phyloP scores from a whole-genome alignment of 192 early-diverging fungal genomes.

The Funneliformis geosporum region DNA sequence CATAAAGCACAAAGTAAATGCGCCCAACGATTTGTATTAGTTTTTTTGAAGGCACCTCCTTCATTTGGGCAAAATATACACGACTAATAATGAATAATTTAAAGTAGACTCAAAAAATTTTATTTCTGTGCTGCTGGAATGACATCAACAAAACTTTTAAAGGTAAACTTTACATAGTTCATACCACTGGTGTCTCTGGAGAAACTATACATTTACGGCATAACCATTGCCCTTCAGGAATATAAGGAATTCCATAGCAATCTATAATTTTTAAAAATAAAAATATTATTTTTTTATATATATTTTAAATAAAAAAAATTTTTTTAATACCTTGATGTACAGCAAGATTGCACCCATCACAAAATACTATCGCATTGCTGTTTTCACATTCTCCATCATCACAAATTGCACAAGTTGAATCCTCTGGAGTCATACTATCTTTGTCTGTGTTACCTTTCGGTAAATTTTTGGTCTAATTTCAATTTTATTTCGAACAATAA shows the following conservation, averaged over 20 bases:
- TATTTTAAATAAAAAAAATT: background rate
- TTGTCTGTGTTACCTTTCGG: constrained; percentile 65
- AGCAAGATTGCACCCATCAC: constrained; percentile 98
- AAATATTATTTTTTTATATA: background rate
- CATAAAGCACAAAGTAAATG: constrained; percentile 95
- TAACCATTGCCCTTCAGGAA: constrained; percentile 99
- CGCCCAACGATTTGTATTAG: constrained; percentile 89
- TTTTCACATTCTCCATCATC: constrained; percentile 99
- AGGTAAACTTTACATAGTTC: constrained; percentile 22
- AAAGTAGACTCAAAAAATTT: background rate
- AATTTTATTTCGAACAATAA: background rate
- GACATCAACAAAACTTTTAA: background rate
- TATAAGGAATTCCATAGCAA: constrained; percentile 98
- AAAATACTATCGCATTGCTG: constrained; percentile 98
- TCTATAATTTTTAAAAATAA: constrained; percentile 51
- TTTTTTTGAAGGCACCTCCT: constrained; percentile 97
- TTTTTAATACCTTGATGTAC: constrained; percentile 88
- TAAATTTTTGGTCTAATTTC: constrained; percentile 70
- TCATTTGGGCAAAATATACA: constrained; percentile 93
- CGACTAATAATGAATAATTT: constrained; percentile 41
- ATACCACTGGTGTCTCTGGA: constrained; percentile 80
- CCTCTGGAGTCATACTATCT: constrained; percentile 68
- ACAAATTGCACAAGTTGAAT: constrained; percentile 91
- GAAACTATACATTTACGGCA: constrained; percentile 97
- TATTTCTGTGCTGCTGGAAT: background rate